A percentile compares a stretch with the other conserved stretches of the same genome.
Conservation (phyloP, 2,329 filamentous ascomycete genomes). For the Aspergillus sojae region DNA sequence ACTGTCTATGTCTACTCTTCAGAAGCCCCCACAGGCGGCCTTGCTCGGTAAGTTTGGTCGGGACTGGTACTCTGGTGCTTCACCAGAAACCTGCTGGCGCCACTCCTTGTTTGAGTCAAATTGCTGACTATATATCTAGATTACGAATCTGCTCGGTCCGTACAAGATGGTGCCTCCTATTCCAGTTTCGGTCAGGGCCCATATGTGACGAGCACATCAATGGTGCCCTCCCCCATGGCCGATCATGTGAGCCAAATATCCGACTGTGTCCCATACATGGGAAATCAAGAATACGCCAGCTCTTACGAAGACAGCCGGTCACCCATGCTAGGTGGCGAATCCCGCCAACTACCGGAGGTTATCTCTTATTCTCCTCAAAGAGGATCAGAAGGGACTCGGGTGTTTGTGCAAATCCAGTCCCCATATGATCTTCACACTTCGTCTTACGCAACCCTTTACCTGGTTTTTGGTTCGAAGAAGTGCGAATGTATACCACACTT, state of each 20-base stretch:
- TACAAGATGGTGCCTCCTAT: constrained; percentile 47
- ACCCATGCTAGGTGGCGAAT: constrained; percentile 66
- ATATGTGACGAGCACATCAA: constrained; percentile 39
- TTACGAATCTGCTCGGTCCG: constrained; percentile 40
- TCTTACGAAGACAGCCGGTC: constrained; percentile 65
- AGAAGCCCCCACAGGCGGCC: constrained; percentile 73
- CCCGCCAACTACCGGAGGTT: constrained; percentile 65
- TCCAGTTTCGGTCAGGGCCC: constrained; percentile 41
- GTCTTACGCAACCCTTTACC: constrained; percentile 57
- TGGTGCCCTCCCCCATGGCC: constrained; percentile 45
- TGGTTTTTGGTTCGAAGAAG: constrained; percentile 79
- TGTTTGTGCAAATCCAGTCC: constrained; percentile 74
- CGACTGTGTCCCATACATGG: constrained; percentile 44
- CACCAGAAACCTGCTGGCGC: not conserved
- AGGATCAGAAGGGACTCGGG: constrained; percentile 69
- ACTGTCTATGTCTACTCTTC: constrained; percentile 80
- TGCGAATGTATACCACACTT: constrained; percentile 69
- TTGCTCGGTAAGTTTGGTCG: constrained; percentile 72
- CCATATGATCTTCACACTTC: constrained; percentile 72
- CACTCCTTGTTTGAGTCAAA: not conserved
- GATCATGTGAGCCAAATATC: constrained; percentile 45
- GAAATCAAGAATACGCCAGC: constrained; percentile 42
- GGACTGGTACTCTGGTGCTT: not conserved
- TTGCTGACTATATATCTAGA: constrained; percentile 28
- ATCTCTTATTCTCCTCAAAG: constrained; percentile 70